Evolutionary conservation across 2,329 filamentous ascomycete species (phyloP), one percentile per base, ranked within the genome.

Genomic region (Claviceps sp.): DNA sequence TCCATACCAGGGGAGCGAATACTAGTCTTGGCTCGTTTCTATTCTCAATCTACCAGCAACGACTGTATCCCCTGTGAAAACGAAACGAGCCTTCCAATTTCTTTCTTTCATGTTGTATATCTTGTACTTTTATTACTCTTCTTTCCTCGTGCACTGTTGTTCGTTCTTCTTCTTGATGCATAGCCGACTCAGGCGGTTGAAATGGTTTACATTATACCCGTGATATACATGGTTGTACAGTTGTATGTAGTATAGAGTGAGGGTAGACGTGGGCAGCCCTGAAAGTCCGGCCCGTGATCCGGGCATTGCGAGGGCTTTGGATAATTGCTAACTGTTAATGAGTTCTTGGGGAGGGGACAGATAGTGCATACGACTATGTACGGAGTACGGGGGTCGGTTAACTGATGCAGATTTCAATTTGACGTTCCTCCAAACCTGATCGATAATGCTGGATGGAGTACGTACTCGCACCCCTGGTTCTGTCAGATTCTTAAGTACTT

Each of bases 1-100:
- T 47, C 67, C 67, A 1, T 60, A 54, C 26, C 60, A 58, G 7
- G 61, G 61, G 42, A 67, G 63, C 55, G 63, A 66, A 50, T 64
- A 61, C 48, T 65, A 58, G 29, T 22, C 23, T 47, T 23, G 37
- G 14, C 16, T 22, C 4, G 13, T 45, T 37, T 22, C 22, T 22
- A 9, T 8, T 47, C n/a, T 5, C 9, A 37, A 16, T 38, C 9
- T 47, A 22, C 16, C 11, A 16, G 22, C 13, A n/a, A 17, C 14
- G 7, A 22, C 17, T 11, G 8, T 42, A 5, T 17, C 23, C 13
- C 39, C 26, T 3, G 20, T 44, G 11, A 11, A 42, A 6, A 39
- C 7, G 29, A 42, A 43, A 26, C 16, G 40, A 34, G 8, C 7
- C 39, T 2, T 42, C 20, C 17, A 22, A 9, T 45, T 29, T n/a